Percentiles rank a stretch among this genome's conserved stretches.
These are phyloP conservation scores for Canariomyces notabilis DNA, from an alignment of 2,329 filamentous ascomycete species.

Conservation along the genomic window DNA sequence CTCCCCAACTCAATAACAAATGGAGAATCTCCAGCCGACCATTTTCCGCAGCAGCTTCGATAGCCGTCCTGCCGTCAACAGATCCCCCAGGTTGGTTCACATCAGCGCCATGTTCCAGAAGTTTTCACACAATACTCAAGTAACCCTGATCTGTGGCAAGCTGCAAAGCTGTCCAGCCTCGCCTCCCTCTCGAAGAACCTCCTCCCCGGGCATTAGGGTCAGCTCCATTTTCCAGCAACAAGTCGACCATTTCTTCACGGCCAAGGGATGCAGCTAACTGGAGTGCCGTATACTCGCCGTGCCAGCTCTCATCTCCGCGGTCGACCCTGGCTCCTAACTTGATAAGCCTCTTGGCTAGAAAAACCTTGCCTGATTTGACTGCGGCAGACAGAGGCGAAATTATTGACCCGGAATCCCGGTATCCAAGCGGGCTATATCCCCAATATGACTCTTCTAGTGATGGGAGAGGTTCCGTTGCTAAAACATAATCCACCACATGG, in stretches of 20 bases:
- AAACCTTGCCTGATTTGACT: background rate
- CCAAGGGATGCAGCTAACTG: background rate
- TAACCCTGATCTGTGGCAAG: background rate
- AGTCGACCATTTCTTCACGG: background rate
- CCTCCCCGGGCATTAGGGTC: background rate
- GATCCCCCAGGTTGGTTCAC: background rate
- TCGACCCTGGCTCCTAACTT: slow-evolving; percentile 1
- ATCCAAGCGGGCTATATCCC: too few species aligned
- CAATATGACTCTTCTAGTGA: background rate
- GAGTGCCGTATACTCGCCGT: background rate
- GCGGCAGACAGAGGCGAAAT: background rate
- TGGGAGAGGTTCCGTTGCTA: background rate
- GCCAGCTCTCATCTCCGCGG: background rate
- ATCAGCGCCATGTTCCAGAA: background rate
- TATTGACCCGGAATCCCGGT: background rate
- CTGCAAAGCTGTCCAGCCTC: background rate
- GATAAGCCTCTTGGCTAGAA: slow-evolving; percentile 1
- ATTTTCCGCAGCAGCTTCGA: slow-evolving; percentile 1
- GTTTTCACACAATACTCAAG: slow-evolving; percentile 2
- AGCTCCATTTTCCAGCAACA: background rate
- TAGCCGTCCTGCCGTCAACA: background rate
- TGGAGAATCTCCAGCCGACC: slow-evolving; percentile 2
- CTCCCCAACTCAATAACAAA: background rate
- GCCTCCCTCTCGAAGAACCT: background rate
- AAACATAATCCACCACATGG: background rate